These are phyloP conservation scores for Lasiosphaeriaceae sp. DNA, from an alignment of 495 filamentous ascomycete species.

Conservation along the genomic window DNA sequence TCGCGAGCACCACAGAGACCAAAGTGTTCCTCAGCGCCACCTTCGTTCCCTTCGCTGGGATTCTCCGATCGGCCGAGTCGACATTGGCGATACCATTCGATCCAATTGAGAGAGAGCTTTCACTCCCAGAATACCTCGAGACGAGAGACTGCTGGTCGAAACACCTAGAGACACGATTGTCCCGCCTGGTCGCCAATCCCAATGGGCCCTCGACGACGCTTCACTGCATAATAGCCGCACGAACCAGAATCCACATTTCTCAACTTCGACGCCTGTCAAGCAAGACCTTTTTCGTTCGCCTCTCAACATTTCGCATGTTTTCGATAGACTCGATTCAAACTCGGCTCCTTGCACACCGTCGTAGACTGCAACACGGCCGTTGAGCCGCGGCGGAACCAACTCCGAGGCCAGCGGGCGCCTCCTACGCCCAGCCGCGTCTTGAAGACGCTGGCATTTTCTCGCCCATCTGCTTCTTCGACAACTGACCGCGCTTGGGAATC, in stretches of 20 bases:
- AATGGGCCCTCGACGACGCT: slow-evolving; percentile 1
- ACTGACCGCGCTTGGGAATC: no score
- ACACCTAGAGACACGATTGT: slow-evolving; percentile 3
- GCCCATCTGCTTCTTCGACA: slow-evolving; percentile 1
- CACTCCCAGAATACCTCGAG: not conserved
- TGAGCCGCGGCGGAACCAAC: not conserved
- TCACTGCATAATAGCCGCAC: not conserved
- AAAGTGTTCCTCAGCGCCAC: not conserved
- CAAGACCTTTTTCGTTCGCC: slow-evolving; percentile 10
- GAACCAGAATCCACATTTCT: not conserved
- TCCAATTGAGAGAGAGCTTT: not conserved
- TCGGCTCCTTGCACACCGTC: not conserved
- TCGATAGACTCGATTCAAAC: not conserved
- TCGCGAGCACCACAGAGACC: slow-evolving; percentile 2
- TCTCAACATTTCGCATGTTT: slow-evolving; percentile 17
- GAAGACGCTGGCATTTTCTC: slow-evolving; percentile 25
- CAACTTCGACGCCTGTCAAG: not conserved
- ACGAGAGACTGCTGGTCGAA: slow-evolving; percentile 8
- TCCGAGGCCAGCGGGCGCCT: slow-evolving; percentile 8
- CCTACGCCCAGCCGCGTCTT: slow-evolving; percentile 27
- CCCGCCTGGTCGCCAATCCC: not conserved
- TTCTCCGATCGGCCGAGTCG: slow-evolving; percentile 6
- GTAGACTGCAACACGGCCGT: not conserved
- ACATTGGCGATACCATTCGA: slow-evolving; percentile 7
- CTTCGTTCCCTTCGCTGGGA: slow-evolving; percentile 11